A percentile compares a stretch with the other conserved stretches of the same genome.
phyloP scores from a whole-genome alignment of 2,329 filamentous ascomycete species.

The Sarocladiaceae sp. region DNA sequence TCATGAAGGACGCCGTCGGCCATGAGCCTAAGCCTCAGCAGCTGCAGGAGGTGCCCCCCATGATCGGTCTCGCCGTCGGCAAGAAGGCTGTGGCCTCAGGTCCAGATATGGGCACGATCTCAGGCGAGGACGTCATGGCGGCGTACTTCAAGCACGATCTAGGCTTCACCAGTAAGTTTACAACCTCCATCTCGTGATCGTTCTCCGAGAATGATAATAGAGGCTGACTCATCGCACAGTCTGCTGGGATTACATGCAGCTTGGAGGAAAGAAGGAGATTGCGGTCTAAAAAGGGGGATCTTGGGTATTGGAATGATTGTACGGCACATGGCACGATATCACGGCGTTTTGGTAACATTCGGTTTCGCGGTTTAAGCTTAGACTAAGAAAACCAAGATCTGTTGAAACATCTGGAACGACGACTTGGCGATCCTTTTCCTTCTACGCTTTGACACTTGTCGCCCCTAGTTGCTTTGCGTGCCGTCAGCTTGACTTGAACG shows the following conservation, averaged over 20 bases:
- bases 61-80: conserved; percentile 67
- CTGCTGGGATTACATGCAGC: conserved; percentile 48
- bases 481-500: too few species aligned
- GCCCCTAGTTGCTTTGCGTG: too few species aligned
- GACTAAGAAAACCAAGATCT: too few species aligned
- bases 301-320: too few species aligned
- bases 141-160: conserved; percentile 63
- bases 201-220: not conserved
- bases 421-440: too few species aligned
- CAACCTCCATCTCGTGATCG: not conserved
- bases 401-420: too few species aligned
- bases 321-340: not conserved
- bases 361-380: too few species aligned
- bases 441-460: too few species aligned
- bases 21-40: conserved; percentile 39
- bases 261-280: conserved; percentile 29
- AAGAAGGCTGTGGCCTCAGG: conserved; percentile 61
- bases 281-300: too few species aligned
- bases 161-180: conserved; percentile 52
- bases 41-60: conserved; percentile 50
- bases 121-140: conserved; percentile 56
- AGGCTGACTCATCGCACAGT: conserved; percentile 31
- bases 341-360: not conserved
- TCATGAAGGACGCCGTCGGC: conserved; percentile 26
- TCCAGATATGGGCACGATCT: conserved; percentile 47